Evolutionary conservation across 306 rosid species (phyloP).

Genomic region (Chamaecrista fasciculata): DNA sequence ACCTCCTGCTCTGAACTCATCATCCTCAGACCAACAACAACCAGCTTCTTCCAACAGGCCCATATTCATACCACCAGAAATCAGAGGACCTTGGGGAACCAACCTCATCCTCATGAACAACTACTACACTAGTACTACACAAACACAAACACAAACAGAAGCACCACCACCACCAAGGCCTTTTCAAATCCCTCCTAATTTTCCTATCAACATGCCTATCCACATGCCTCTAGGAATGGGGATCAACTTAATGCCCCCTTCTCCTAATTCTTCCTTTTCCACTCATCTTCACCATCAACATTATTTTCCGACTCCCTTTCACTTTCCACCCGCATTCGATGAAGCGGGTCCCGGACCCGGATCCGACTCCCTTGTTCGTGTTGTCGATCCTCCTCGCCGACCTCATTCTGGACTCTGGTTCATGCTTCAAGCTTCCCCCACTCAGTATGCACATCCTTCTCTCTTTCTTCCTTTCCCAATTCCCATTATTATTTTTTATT

Average conservation of each 20-base stretch:
- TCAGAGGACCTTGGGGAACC: too few species aligned
- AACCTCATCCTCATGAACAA: neutral
- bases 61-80: neutral
- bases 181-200: too few species aligned
- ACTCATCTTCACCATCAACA: conserved; percentile 19
- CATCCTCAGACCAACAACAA: too few species aligned
- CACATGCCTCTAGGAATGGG: conserved; percentile 4
- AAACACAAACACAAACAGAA: too few species aligned
- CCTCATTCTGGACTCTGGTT: conserved; percentile 98
- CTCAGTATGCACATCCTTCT: conserved; percentile 87
- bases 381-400: conserved; percentile 81
- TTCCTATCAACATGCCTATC: neutral
- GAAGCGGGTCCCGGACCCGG: conserved; percentile 55
- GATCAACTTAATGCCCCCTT: conserved; percentile 6
- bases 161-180: neutral
- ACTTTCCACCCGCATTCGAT: conserved; percentile 35
- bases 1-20: neutral
- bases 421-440: conserved; percentile 81
- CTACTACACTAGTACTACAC: too few species aligned
- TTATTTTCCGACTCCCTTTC: conserved; percentile 49
- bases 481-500: neutral
- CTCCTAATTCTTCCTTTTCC: conserved; percentile 44
- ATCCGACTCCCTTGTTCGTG: conserved; percentile 61
- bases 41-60: neutral
- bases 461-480: too few species aligned